Evolutionary conservation across 345 rosid species (phyloP).

Genomic region (Ceriops tagal): DNA sequence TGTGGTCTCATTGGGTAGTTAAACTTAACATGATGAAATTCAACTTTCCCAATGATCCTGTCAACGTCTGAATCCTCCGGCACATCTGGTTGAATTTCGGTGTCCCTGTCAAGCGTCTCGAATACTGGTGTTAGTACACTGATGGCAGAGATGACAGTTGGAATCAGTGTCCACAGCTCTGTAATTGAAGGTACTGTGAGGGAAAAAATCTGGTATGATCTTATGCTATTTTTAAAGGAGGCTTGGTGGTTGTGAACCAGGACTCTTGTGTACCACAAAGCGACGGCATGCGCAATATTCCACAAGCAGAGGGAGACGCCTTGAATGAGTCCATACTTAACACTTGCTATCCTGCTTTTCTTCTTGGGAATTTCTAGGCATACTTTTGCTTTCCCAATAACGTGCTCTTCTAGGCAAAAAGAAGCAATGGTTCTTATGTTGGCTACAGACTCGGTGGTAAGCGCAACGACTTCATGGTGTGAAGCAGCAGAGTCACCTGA

Average conservation of each 20-base stretch:
- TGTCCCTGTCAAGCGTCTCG: conserved; percentile 47
- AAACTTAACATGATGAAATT: conserved; percentile 45
- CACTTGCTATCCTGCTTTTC: conserved; percentile 38
- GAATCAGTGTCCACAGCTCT: conserved; percentile 63
- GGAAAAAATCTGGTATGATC: conserved; percentile 68
- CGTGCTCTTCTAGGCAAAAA: conserved; percentile 56
- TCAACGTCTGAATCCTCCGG: conserved; percentile 18
- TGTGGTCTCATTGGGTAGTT: conserved; percentile 56
- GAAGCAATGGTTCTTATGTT: conserved; percentile 62
- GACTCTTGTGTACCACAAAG: conserved; percentile 57
- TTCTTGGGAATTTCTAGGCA: conserved; percentile 34
- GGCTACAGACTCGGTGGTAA: conserved; percentile 51
- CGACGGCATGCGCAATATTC: conserved; percentile 75
- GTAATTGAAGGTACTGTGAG: conserved; percentile 71
- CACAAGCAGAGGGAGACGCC: conserved; percentile 58
- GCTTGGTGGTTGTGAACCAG: conserved; percentile 39
- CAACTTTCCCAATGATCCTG: conserved; percentile 35
- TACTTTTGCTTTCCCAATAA: conserved; percentile 39
- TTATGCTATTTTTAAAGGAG: conserved; percentile 37
- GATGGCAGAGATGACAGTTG: conserved; percentile 52
- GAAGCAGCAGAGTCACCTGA: conserved; percentile 50
- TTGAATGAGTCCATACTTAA: conserved; percentile 58
- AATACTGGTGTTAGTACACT: conserved; percentile 48
- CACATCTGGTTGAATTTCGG: conserved; percentile 46
- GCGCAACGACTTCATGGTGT: conserved; percentile 41